phyloP scores from a whole-genome alignment of 768 basidiomycete genomes.

The Coprinellus micaceus region DNA sequence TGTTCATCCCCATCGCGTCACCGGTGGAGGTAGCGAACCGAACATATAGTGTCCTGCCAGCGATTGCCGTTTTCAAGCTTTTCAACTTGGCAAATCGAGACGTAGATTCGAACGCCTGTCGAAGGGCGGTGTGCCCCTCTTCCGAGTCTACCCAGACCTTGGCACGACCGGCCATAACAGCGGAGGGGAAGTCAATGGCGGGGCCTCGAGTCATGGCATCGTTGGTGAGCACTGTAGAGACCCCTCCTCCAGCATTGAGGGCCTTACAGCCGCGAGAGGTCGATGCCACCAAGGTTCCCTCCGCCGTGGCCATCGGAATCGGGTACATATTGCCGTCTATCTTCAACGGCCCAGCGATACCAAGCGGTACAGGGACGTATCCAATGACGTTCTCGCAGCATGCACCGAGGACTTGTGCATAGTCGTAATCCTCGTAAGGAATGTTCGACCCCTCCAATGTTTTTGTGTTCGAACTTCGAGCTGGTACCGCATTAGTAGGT shows the following conservation, averaged over 20 bases:
- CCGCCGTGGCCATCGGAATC: slow-evolving; percentile 99
- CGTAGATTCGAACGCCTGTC: slow-evolving; percentile 89
- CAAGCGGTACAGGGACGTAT: slow-evolving; percentile 93
- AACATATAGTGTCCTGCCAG: slow-evolving; percentile 89
- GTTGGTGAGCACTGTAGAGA: slow-evolving; percentile 87
- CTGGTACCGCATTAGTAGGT: background rate
- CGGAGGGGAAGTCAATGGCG: slow-evolving; percentile 87
- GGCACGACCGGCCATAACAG: slow-evolving; percentile 76
- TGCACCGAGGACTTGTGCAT: slow-evolving; percentile 88
- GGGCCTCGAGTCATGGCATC: slow-evolving; percentile 99
- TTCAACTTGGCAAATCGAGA: slow-evolving; percentile 88
- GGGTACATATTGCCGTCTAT: slow-evolving; percentile 82
- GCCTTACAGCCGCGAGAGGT: slow-evolving; percentile 98
- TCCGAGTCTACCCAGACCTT: slow-evolving; percentile 83
- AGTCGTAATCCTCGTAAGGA: slow-evolving; percentile 88
- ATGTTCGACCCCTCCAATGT: slow-evolving; percentile 81
- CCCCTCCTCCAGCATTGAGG: slow-evolving; percentile 92
- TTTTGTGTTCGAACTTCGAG: slow-evolving; percentile 79
- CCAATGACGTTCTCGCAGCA: slow-evolving; percentile 99
- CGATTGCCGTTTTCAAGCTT: slow-evolving; percentile 82
- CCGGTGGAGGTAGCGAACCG: slow-evolving; percentile 94
- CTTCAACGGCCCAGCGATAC: slow-evolving; percentile 92
- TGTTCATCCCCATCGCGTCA: slow-evolving; percentile 99
- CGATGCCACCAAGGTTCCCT: slow-evolving; percentile 96
- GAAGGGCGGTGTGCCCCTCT: slow-evolving; percentile 72